Base-by-base conservation (phyloP, 139 green algal species). In the Chlorella ohadii region DNA sequence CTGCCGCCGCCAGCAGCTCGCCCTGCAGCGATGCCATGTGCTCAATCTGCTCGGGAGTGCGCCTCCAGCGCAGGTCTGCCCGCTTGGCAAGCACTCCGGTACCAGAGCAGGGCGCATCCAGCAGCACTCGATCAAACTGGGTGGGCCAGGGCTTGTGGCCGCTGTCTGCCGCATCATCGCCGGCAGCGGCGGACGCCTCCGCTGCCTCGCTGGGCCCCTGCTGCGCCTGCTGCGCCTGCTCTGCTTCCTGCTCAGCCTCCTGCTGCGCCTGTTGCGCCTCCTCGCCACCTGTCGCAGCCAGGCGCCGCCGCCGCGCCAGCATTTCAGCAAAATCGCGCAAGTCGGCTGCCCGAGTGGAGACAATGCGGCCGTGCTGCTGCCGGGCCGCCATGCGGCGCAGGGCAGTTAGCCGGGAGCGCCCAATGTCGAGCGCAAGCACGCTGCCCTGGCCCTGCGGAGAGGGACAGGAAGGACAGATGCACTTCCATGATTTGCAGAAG, bases 91-190 rank as follows among this genome's bases (percentile, higher is more conserved):
- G 90, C 72, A 98, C 95, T 2, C 96, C 96, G 16, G 91, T 92
- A 38, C 96, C 95, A n/a, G 89, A 94, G 91, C 96, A 99, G 5
- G 96, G 96, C 19, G 93, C 95, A 64, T 99, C 96, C 65, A 99
- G 63, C 67, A 99, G 92, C 67, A 99, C 96, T 6, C 79, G 74
- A 84, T 98, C 94, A 79, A 91, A 97, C 27, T 75, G 41, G n/a
- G 59, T 16, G 17, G 59, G n/a, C 65, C 51, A 59, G 12, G 51
- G 51, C 51, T 19, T 59, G 51, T 13, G 51, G 51, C 15, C 2
- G 51, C 12, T 22, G 15, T 28, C 3, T 1, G 27, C 61, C 61
- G 39, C 13, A 17, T 34, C 38, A 31, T 44, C 38, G 4, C 16
- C 11, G 1, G 34, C 56, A 38, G 57, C 76, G 9, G 27, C 28